Evolutionary conservation across 495 filamentous ascomycete genomes (phyloP).

Genomic region (Alectoria sarmentosa): DNA sequence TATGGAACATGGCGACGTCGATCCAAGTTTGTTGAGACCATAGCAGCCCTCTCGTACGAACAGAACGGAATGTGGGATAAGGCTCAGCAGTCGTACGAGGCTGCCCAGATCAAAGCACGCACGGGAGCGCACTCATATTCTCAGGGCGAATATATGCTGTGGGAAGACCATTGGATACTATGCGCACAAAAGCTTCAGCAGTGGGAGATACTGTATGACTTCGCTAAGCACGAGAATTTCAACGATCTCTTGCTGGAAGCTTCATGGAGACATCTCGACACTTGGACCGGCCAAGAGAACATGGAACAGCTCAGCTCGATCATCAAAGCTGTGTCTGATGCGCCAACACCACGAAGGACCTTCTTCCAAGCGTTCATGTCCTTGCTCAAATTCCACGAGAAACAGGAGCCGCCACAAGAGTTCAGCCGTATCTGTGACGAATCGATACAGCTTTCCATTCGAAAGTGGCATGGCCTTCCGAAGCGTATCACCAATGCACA

Average conservation of each 20-base stretch:
- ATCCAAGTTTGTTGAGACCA: slow-evolving; percentile 93
- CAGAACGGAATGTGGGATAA: slow-evolving; percentile 99
- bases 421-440: slow-evolving; percentile 91
- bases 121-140: slow-evolving; percentile 92
- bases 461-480: slow-evolving; percentile 97
- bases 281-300: slow-evolving; percentile 78
- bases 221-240: slow-evolving; percentile 98
- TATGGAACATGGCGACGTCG: slow-evolving; percentile 96
- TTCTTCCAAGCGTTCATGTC: slow-evolving; percentile 99
- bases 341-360: slow-evolving; percentile 82
- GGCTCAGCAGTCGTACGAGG: slow-evolving; percentile 91
- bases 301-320: slow-evolving; percentile 83
- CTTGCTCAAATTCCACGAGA: slow-evolving; percentile 82
- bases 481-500: slow-evolving; percentile 91
- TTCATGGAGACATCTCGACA: slow-evolving; percentile 88
- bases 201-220: slow-evolving; percentile 95
- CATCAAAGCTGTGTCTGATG: slow-evolving; percentile 94
- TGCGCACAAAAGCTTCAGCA: slow-evolving; percentile 98
- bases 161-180: slow-evolving; percentile 98
- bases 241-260: slow-evolving; percentile 95
- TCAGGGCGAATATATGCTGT: slow-evolving; percentile 94
- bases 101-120: slow-evolving; percentile 91
- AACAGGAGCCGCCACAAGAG: slow-evolving; percentile 70
- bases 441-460: slow-evolving; percentile 89
- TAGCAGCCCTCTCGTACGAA: slow-evolving; percentile 92